A percentile compares a stretch with the other conserved stretches of the same genome.
Evolutionary conservation across 805 yeast genomes (phyloP).

Genomic region (Candida railenensis): DNA sequence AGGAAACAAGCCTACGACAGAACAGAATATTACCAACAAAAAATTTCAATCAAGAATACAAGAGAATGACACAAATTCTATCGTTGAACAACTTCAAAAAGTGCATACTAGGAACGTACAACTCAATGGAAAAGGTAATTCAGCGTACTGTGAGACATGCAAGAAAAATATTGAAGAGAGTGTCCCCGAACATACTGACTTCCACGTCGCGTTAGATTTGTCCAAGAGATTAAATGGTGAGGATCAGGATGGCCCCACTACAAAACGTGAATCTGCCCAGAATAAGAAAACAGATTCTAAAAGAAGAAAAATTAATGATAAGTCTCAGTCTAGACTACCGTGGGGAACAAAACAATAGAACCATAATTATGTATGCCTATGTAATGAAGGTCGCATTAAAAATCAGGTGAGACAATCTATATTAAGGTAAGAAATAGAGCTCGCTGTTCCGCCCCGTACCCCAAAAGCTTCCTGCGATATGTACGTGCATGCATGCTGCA

Average conservation of each 20-base stretch:
- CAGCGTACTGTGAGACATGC: neutral
- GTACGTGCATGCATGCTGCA: no score
- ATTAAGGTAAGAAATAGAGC: no score
- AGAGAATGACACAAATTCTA: neutral
- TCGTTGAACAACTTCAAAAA: neutral
- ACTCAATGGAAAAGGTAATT: neutral
- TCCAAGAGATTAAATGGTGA: conserved; percentile 39
- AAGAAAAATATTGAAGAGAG: neutral
- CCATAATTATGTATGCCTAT: no score
- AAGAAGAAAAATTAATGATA: neutral
- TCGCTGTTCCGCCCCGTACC: no score
- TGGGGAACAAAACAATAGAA: conserved; percentile 2
- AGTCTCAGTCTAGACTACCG: conserved; percentile 10
- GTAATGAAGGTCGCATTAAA: no score
- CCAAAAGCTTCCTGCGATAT: no score
- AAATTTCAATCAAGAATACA: neutral
- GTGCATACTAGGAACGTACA: neutral
- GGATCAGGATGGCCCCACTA: neutral
- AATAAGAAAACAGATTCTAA: conserved; percentile 1
- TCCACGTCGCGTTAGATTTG: conserved; percentile 50
- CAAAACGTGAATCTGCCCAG: neutral
- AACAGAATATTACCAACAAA: neutral
- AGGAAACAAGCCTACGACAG: no score
- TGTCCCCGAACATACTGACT: conserved; percentile 51
- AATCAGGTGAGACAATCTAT: no score